Conservation (phyloP, 345 rosid genomes). For the Pugionium cornutum region DNA sequence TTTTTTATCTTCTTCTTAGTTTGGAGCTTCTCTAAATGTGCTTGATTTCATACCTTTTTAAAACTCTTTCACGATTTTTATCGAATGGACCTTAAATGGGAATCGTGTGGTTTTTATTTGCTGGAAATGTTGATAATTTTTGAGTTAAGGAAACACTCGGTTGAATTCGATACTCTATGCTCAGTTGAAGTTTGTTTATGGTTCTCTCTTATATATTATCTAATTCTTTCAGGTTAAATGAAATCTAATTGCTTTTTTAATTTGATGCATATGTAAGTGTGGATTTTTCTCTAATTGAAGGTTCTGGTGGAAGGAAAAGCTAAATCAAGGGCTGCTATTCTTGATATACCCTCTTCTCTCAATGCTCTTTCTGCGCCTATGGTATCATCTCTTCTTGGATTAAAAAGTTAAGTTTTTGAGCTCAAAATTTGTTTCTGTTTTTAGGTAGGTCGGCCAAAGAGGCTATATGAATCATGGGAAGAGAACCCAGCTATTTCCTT, state of each 20-base stretch:
- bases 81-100: too few species aligned
- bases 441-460: conserved; percentile 69
- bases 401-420: background rate
- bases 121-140: too few species aligned
- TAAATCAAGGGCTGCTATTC: conserved; percentile 86
- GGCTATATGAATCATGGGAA: conserved; percentile 92
- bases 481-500: conserved; percentile 85
- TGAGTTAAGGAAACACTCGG: too few species aligned
- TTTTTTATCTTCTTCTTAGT: background rate
- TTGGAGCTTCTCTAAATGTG: conserved; percentile 12
- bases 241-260: conserved; percentile 10
- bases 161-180: background rate
- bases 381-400: conserved; percentile 45
- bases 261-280: conserved; percentile 8
- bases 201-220: too few species aligned
- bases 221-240: background rate
- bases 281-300: conserved; percentile 39
- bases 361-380: conserved; percentile 72
- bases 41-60: background rate
- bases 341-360: conserved; percentile 66
- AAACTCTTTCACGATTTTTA: too few species aligned
- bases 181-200: conserved; percentile 1
- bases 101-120: too few species aligned
- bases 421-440: background rate
- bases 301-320: conserved; percentile 90